Evolutionary conservation across 345 rosid species (phyloP).

Genomic region (Melaleuca quinquenervia): DNA sequence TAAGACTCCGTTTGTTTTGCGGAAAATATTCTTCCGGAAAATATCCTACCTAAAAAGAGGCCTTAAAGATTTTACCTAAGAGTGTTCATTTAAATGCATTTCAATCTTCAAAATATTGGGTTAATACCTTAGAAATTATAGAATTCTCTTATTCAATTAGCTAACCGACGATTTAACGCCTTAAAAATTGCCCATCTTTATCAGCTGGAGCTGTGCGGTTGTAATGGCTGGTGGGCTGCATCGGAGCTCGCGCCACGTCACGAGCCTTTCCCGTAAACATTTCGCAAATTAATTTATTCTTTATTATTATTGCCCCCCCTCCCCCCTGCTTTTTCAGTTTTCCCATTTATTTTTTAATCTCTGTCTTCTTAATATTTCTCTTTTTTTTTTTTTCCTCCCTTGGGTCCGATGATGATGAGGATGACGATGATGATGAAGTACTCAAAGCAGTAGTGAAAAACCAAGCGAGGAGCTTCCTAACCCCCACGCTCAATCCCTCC

Average conservation of each 20-base stretch:
- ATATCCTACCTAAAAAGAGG: background rate
- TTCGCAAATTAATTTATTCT: background rate
- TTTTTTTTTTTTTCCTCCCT: background rate
- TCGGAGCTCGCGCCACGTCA: conserved; percentile 35
- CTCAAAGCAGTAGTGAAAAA: conserved; percentile 27
- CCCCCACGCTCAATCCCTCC: no score
- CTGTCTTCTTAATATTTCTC: background rate
- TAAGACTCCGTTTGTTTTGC: no score
- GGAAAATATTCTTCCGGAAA: fast-evolving
- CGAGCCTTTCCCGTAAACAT: background rate
- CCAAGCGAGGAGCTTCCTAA: conserved; percentile 14
- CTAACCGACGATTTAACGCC: background rate
- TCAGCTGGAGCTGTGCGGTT: background rate
- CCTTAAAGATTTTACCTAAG: background rate
- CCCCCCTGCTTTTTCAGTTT: background rate
- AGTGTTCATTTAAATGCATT: background rate
- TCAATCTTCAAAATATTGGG: background rate
- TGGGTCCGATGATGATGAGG: background rate
- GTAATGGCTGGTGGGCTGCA: background rate
- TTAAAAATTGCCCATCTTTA: background rate
- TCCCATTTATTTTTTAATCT: background rate
- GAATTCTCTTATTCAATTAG: background rate
- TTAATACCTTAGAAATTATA: background rate
- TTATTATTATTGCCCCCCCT: background rate
- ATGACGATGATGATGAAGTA: conserved; percentile 17